These are phyloP conservation scores for Xerocomellus chrysenteron DNA, from an alignment of 768 basidiomycete species.

Conservation along the genomic window DNA sequence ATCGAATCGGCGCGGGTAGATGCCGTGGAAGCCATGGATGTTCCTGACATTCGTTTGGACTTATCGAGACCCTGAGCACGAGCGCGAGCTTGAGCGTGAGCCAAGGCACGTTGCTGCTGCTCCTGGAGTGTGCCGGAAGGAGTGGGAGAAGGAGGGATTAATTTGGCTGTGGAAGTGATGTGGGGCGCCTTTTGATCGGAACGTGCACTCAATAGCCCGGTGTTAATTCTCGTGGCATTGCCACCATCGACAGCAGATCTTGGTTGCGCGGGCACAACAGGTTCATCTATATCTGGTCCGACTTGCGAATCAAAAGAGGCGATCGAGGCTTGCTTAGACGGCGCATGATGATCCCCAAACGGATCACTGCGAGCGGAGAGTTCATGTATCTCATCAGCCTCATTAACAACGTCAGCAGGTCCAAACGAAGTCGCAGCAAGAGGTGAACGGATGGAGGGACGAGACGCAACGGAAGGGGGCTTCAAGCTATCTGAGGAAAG, in stretches of 20 bases:
- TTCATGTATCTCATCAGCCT: conserved; percentile 38
- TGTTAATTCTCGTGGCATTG: conserved; percentile 66
- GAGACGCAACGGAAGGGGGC: conserved; percentile 36
- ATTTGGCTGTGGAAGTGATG: conserved; percentile 61
- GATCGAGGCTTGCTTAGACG: conserved; percentile 16
- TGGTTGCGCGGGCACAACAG: conserved; percentile 50
- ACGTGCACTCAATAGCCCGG: conserved; percentile 44
- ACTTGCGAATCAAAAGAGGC: conserved; percentile 25
- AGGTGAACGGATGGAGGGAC: conserved; percentile 59
- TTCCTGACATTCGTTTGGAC: conserved; percentile 55
- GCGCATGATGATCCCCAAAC: conserved; percentile 57
- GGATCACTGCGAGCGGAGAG: conserved; percentile 44
- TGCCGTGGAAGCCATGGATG: conserved; percentile 64
- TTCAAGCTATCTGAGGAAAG: conserved; percentile 40
- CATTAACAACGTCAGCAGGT: conserved; percentile 59
- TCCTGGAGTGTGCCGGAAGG: conserved; percentile 48
- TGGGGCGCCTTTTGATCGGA: conserved; percentile 46
- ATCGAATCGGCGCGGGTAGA: conserved; percentile 82
- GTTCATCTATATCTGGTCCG: conserved; percentile 38
- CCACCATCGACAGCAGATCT: conserved; percentile 59
- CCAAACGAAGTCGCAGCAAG: conserved; percentile 71
- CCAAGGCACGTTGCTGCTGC: conserved; percentile 65
- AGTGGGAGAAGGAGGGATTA: conserved; percentile 48
- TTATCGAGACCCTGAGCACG: conserved; percentile 51
- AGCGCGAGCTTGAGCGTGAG: conserved; percentile 59